Conservation (phyloP, 2,329 filamentous ascomycete genomes). For the Botryotinia narcissicola region DNA sequence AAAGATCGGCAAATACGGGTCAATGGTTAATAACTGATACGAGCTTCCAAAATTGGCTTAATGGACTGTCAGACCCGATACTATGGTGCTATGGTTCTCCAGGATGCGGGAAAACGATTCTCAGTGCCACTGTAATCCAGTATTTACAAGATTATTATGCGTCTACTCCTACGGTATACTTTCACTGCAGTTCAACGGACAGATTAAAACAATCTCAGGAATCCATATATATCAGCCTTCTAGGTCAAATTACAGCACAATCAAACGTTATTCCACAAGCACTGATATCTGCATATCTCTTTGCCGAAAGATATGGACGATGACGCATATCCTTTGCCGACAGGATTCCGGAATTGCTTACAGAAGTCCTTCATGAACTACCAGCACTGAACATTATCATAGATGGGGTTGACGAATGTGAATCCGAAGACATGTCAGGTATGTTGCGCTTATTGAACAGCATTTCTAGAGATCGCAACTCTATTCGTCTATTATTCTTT, state of each 20-base stretch:
- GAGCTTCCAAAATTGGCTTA: constrained; percentile 17
- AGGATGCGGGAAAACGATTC: constrained; percentile 18
- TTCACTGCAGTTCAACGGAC: constrained; percentile 17
- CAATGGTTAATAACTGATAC: constrained; percentile 10
- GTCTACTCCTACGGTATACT: constrained; percentile 15
- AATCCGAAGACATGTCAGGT: constrained; percentile 8
- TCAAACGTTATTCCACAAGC: not conserved
- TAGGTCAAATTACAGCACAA: constrained; percentile 11
- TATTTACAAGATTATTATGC: constrained; percentile 6
- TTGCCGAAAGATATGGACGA: constrained; percentile 17
- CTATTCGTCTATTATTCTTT: constrained; percentile 14
- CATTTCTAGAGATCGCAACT: not conserved
- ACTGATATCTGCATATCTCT: constrained; percentile 14
- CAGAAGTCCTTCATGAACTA: constrained; percentile 3
- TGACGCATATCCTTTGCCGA: constrained; percentile 16
- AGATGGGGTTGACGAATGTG: constrained; percentile 20
- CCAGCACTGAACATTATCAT: constrained; percentile 15
- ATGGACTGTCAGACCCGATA: not conserved
- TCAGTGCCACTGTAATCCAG: constrained; percentile 15
- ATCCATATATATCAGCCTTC: constrained; percentile 12
- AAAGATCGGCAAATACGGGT: constrained; percentile 15
- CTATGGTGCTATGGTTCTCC: constrained; percentile 20
- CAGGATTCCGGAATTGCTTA: constrained; percentile 2
- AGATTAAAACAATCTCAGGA: constrained; percentile 14
- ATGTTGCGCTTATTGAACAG: constrained; percentile 7